phyloP scores from a whole-genome alignment of 2,329 filamentous ascomycete genomes.

The Botryotinia narcissicola region DNA sequence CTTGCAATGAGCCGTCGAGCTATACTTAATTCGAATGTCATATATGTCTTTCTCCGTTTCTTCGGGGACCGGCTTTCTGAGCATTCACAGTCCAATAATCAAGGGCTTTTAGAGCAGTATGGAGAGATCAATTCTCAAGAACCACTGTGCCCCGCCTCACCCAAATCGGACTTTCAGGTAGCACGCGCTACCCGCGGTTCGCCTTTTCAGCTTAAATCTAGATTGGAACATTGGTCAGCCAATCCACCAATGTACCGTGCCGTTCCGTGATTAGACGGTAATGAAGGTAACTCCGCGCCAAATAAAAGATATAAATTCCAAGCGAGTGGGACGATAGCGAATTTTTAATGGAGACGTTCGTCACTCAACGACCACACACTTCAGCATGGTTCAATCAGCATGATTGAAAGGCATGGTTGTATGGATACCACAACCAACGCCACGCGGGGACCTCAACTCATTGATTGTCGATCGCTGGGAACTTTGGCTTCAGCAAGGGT shows the following conservation, averaged over 20 bases:
- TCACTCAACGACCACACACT: background rate
- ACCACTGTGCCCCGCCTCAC: background rate
- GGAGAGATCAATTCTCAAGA: background rate
- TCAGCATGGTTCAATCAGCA: background rate
- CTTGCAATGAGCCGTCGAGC: background rate
- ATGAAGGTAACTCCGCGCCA: background rate
- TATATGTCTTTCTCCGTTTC: background rate
- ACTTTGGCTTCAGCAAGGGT: background rate
- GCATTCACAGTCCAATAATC: background rate
- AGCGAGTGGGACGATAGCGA: background rate
- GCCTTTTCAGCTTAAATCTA: background rate
- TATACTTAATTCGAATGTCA: background rate
- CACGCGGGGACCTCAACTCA: background rate
- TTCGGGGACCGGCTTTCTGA: background rate
- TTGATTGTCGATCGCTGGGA: background rate
- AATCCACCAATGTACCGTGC: background rate
- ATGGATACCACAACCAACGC: background rate
- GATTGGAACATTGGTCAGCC: background rate
- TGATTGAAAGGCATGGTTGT: background rate
- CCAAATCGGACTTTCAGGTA: background rate
- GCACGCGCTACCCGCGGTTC: background rate
- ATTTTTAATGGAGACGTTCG: background rate
- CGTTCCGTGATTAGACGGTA: background rate
- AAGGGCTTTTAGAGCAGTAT: background rate
- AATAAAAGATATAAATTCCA: background rate